Evolutionary conservation across 1,284 basidiomycete species (phyloP), one percentile per base, ranked within the genome.

Genomic region (Pseudozyma tsukubaensis): DNA sequence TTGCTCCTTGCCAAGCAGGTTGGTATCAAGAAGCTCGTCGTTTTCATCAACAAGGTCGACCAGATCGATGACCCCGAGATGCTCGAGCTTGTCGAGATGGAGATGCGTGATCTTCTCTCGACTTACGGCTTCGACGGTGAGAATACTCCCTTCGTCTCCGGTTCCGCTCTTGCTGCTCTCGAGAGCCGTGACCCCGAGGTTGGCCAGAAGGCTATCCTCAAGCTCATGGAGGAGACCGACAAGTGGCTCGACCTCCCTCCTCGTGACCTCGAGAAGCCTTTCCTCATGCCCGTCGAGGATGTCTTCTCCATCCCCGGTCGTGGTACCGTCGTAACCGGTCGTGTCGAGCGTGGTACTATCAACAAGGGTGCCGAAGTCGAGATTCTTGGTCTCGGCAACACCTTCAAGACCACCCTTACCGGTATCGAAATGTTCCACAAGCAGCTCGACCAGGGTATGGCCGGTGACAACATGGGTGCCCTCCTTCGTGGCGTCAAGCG

Each of bases 371-470:
- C 90, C 79, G 97, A 99, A 86, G 89, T 99, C 50, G 96, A 99
- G 87, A 89, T 99, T 72, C 86, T 99, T 78, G 97, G 97, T 79
- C 88, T 94, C 66, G 96, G 95, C 65, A 86, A 88, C 59, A 88
- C 88, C 67, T 87, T 94, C 86, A 98, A 97, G 89, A 97, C 96
- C 13, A 96, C 92, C 36, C 87, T 99, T 63, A 99, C 95, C 78
- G 95, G 95, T 79, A 94, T 98, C 83, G 96, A 99, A 87, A 98
- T 97, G 93, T 99, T 99, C 91, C 95, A 97, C 89, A 98, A 97
- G 89, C 97, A 99, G 87, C 90, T 99, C 70, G 97, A 99, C 60
- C 90, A 94, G 68, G 96, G 94, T 73, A 94, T 98, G 86, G 96
- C 97, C 77, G 97, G 97, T 84, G 97, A 99, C 87, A 99, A 99